Evolutionary conservation across 2,329 filamentous ascomycete species (phyloP).

Genomic region (Scedosporium aurantiacum): DNA sequence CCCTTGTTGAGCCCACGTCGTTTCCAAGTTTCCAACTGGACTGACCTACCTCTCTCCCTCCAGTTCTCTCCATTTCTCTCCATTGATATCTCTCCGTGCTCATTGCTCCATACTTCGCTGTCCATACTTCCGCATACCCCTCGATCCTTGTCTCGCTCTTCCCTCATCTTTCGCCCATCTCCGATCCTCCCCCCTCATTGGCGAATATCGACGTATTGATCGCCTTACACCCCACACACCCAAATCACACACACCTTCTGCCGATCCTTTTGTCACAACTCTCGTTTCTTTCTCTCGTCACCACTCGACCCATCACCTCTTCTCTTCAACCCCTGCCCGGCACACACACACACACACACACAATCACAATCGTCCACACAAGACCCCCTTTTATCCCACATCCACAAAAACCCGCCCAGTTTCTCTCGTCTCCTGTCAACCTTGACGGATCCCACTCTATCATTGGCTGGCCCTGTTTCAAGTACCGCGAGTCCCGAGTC

Average conservation of each 20-base stretch:
- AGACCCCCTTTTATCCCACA: not conserved
- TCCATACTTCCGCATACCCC: not conserved
- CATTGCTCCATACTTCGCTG: not conserved
- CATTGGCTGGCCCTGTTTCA: slow-evolving; percentile 9
- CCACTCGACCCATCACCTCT: not conserved
- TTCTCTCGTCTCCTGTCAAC: not conserved
- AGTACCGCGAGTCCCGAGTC: slow-evolving; percentile 9
- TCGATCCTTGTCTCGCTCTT: not conserved
- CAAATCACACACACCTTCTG: not conserved
- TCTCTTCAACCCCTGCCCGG: not conserved
- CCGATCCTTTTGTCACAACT: not conserved
- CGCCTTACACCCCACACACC: not conserved
- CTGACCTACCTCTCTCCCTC: no score
- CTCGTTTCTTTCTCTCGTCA: not conserved
- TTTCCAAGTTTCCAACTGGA: no score
- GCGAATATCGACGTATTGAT: not conserved
- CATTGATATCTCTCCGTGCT: not conserved
- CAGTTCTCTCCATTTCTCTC: not conserved
- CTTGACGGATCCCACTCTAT: slow-evolving; percentile 1
- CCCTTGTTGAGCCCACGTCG: no score
- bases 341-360: not conserved
- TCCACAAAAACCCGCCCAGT: not conserved
- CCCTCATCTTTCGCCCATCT: not conserved
- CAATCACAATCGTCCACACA: no score
- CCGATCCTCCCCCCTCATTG: not conserved